Base-by-base conservation (phyloP, 2,329 filamentous ascomycete species). In the Calonectria pseudoturangicola region DNA sequence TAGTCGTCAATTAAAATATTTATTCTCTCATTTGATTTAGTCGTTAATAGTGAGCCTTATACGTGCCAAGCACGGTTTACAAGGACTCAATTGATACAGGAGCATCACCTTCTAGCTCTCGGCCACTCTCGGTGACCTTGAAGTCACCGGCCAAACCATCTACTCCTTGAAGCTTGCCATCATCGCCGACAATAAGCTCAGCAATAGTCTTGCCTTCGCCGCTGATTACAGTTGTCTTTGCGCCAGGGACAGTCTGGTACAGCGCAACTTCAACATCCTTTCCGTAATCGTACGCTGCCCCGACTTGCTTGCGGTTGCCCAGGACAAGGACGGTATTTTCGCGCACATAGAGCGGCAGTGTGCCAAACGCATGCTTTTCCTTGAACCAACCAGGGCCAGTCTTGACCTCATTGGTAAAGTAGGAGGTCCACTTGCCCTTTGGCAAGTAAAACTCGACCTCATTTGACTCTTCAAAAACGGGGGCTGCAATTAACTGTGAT, bases 391-490 rank as follows among this genome's bases (percentile, higher is more conserved):
- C 86, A 0, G 89, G 86, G 33, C 90, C 87, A 56, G 85, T 82
- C 78, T 88, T 82, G 74, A 88, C 78, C 83, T 87, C 86, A 76
- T 88, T 82, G 73, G 86, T 88, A 79, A 90, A 85, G 80, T 84
- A 85, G 16, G 83, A 84, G 33, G 88, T 87, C 89, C 88, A 87
- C 78, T 79, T 81, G 66, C 88, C 84, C 77, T 80, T 76, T 74
- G 89, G 84, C 18, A 93, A 84, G 81, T 95, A 95, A 81, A 93
- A 93, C 69, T 92, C 89, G 0, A 92, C 92, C 43, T 88, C 88
- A 0, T 91, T 92, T 1, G 87, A 86, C 80, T 93, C 90, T 13
- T 89, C 87, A 73, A 93, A 93, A 2, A 93, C 85, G 1, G 92
- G 92, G 2, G 91, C 91, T 6, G 91, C 90, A 9, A 95, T 84